These are phyloP conservation scores for Sugiyamaella neomexicana DNA, from an alignment of 1,139 yeast species.

Conservation along the genomic window DNA sequence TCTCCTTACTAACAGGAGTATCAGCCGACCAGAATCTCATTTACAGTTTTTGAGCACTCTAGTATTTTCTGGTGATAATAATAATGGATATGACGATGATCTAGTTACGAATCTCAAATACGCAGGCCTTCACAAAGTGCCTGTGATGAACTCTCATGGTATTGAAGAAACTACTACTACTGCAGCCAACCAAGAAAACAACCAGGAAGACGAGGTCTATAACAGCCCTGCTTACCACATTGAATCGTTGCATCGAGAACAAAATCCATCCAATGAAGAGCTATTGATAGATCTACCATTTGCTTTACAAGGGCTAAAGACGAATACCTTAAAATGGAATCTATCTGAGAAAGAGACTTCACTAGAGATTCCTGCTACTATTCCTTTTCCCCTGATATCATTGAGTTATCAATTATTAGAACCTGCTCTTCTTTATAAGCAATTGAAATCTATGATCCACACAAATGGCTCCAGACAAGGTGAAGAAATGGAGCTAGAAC, in stretches of 20 bases:
- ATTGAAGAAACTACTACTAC: no score
- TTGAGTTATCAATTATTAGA: conserved; percentile 62
- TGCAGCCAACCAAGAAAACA: no score
- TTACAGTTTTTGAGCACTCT: conserved; percentile 7
- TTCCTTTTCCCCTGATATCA: conserved; percentile 61
- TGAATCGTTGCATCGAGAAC: conserved; percentile 23
- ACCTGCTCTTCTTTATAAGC: conserved; percentile 66
- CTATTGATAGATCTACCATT: conserved; percentile 62
- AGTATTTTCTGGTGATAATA: neutral
- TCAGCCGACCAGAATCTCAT: neutral
- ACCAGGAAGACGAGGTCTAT: conserved; percentile 7
- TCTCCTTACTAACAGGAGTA: neutral
- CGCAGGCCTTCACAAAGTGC: neutral
- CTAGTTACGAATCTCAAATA: neutral
- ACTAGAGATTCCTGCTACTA: conserved; percentile 49
- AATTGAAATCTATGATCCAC: conserved; percentile 44
- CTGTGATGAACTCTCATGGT: neutral
- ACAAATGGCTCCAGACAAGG: conserved; percentile 31
- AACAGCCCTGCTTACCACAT: conserved; percentile 24
- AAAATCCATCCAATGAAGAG: conserved; percentile 48
- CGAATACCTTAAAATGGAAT: conserved; percentile 57
- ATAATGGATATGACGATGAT: neutral
- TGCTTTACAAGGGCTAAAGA: conserved; percentile 71
- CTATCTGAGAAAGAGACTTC: conserved; percentile 32
- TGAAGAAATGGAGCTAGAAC: conserved; percentile 19